A percentile compares a stretch with the other conserved stretches of the same genome.
These are phyloP conservation scores for Fusarium abutilonis DNA, from an alignment of 2,329 filamentous ascomycete species.

Conservation along the genomic window DNA sequence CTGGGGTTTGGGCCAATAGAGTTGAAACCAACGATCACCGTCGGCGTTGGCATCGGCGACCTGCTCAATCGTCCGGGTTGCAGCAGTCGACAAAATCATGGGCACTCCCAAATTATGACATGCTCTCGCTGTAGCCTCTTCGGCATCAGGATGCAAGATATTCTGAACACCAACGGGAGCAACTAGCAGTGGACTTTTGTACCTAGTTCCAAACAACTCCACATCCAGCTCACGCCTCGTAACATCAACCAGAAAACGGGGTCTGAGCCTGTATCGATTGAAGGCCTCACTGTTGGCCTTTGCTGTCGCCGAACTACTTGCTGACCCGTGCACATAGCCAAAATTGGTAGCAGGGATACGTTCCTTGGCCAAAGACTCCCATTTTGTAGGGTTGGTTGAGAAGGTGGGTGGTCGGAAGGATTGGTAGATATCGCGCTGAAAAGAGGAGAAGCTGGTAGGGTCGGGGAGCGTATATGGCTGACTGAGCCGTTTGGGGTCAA, in stretches of 20 bases:
- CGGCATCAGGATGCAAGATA: slow-evolving; percentile 72
- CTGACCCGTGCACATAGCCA: slow-evolving; percentile 70
- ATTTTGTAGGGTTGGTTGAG: slow-evolving; percentile 37
- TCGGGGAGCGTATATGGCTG: slow-evolving; percentile 27
- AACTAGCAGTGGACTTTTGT: slow-evolving; percentile 62
- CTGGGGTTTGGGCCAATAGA: slow-evolving; percentile 72
- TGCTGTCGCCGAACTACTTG: slow-evolving; percentile 69
- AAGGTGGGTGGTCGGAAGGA: slow-evolving; percentile 35
- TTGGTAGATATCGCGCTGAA: slow-evolving; percentile 41
- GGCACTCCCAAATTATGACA: slow-evolving; percentile 70
- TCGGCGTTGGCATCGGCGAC: slow-evolving; percentile 67
- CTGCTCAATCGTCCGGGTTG: slow-evolving; percentile 71
- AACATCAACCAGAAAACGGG: slow-evolving; percentile 59
- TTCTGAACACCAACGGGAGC: slow-evolving; percentile 76
- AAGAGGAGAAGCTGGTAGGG: slow-evolving; percentile 33
- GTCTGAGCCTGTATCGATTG: slow-evolving; percentile 61
- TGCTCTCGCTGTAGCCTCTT: slow-evolving; percentile 70
- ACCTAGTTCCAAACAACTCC: slow-evolving; percentile 62
- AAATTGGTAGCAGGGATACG: slow-evolving; percentile 49
- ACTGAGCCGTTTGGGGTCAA: slow-evolving; percentile 16
- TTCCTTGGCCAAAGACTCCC: slow-evolving; percentile 35
- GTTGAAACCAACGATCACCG: slow-evolving; percentile 74
- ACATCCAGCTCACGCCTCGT: slow-evolving; percentile 59
- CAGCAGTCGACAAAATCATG: slow-evolving; percentile 74
- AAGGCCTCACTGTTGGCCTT: slow-evolving; percentile 68